Percentiles rank a stretch among this genome's conserved stretches.
Evolutionary conservation across 78 protist species (phyloP).

Genomic region (Neovahlkampfia damariscottae): DNA sequence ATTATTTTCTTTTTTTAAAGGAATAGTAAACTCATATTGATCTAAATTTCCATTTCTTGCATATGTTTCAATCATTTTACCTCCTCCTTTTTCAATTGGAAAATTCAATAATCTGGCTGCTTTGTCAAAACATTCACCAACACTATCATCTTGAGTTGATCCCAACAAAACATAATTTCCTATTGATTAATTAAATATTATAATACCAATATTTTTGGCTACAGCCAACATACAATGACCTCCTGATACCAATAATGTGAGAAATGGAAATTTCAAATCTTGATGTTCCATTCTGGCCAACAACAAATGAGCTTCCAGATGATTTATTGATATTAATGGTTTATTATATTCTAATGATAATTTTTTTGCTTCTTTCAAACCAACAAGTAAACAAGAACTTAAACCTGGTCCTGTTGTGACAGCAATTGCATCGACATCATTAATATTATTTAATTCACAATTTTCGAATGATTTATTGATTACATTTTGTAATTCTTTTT

Average conservation of each 20-base stretch:
- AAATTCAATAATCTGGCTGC: neutral
- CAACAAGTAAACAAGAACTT: constrained; percentile 32
- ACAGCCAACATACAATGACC: constrained; percentile 56
- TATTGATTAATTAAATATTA: no score
- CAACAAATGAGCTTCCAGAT: constrained; percentile 53
- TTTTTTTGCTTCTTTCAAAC: constrained; percentile 14
- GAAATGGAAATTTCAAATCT: constrained; percentile 37
- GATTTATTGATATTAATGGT: constrained; percentile 45
- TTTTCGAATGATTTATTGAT: neutral
- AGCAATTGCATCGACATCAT: constrained; percentile 46
- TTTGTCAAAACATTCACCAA: constrained; percentile 75
- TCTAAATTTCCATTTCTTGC: neutral
- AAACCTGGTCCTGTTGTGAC: constrained; percentile 63
- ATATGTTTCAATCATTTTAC: neutral
- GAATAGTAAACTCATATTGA: neutral
- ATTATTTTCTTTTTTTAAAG: neutral
- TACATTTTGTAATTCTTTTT: neutral
- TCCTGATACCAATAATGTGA: constrained; percentile 43
- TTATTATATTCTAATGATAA: neutral
- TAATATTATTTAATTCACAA: neutral
- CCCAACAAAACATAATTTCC: constrained; percentile 37
- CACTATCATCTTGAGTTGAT: constrained; percentile 63
- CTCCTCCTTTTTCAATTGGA: neutral
- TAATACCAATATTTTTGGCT: constrained; percentile 41
- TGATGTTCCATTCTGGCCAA: constrained; percentile 1